Evolutionary conservation across 371 early-diverging fungal species (phyloP).

Genomic region (Lichtheimia ornata): DNA sequence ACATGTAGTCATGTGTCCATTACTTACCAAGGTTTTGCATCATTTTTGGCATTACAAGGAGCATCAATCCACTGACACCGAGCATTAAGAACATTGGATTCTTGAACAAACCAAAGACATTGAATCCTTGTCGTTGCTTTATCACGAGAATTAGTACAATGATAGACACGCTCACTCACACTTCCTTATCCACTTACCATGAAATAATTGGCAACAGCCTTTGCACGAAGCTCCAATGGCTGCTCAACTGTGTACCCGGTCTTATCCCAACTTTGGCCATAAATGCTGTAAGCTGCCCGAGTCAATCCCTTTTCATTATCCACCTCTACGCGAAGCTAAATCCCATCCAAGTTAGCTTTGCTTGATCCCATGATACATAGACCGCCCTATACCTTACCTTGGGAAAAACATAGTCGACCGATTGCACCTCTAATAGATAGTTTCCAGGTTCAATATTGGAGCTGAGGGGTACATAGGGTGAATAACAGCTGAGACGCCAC

Average conservation of each 20-base stretch:
- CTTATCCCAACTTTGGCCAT: conserved; percentile 40
- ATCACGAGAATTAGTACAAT: neutral
- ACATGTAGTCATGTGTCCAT: neutral
- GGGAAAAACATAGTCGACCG: conserved; percentile 45
- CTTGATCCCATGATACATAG: neutral
- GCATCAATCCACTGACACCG: conserved; percentile 44
- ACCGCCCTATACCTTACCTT: conserved; percentile 21
- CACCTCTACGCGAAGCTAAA: conserved; percentile 48
- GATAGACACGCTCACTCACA: neutral
- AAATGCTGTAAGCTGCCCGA: conserved; percentile 34
- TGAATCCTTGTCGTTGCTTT: conserved; percentile 50
- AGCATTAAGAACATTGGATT: conserved; percentile 57
- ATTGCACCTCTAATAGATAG: conserved; percentile 49
- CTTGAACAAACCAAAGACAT: conserved; percentile 44
- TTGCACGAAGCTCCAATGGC: conserved; percentile 46
- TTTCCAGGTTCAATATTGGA: conserved; percentile 36
- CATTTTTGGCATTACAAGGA: conserved; percentile 53
- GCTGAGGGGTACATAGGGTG: neutral
- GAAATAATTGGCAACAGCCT: conserved; percentile 48
- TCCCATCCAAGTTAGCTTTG: neutral
- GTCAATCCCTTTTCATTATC: conserved; percentile 24
- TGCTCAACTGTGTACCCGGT: conserved; percentile 34
- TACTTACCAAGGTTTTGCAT: conserved; percentile 46
- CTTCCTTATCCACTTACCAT: conserved; percentile 26
- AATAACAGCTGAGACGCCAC: neutral